Evolutionary conservation across 805 yeast species (phyloP).

Genomic region (Wickerhamomyces kurtzmanii): DNA sequence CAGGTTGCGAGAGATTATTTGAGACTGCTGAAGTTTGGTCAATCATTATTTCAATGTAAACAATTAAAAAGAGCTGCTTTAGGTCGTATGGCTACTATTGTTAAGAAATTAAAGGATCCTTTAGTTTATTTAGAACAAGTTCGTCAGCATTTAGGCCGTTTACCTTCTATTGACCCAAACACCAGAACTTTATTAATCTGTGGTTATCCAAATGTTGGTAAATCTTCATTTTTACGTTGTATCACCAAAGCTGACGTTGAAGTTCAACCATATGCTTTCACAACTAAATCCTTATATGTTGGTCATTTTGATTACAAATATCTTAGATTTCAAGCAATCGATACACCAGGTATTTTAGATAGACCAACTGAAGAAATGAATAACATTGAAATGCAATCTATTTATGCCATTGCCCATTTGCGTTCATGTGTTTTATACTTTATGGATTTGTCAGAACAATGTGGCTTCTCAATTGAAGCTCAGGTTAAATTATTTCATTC

Average conservation of each 20-base stretch:
- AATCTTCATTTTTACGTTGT: slow-evolving; percentile 86
- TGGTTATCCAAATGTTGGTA: slow-evolving; percentile 99
- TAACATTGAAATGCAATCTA: slow-evolving; percentile 98
- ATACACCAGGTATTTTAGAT: slow-evolving; percentile 97
- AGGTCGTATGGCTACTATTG: slow-evolving; percentile 99
- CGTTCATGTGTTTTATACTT: slow-evolving; percentile 94
- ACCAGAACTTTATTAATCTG: slow-evolving; percentile 95
- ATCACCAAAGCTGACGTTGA: slow-evolving; percentile 98
- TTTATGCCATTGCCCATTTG: slow-evolving; percentile 96
- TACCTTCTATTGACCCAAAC: slow-evolving; percentile 97
- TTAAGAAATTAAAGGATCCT: slow-evolving; percentile 92
- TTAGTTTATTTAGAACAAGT: slow-evolving; percentile 92
- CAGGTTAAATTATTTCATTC: slow-evolving; percentile 96
- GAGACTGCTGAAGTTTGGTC: slow-evolving; percentile 92
- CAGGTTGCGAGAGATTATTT: slow-evolving; percentile 94
- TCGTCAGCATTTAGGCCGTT: slow-evolving; percentile 97
- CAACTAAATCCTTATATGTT: slow-evolving; percentile 93
- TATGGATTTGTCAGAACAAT: slow-evolving; percentile 98
- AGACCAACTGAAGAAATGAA: slow-evolving; percentile 99
- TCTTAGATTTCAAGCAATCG: slow-evolving; percentile 96
- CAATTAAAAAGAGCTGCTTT: slow-evolving; percentile 97
- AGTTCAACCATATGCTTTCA: slow-evolving; percentile 98
- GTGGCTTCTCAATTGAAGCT: slow-evolving; percentile 96
- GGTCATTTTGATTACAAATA: slow-evolving; percentile 99
- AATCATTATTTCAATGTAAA: slow-evolving; percentile 96